Base-by-base conservation (phyloP, 257 asterid species). In the Solanum ossicruentum region DNA sequence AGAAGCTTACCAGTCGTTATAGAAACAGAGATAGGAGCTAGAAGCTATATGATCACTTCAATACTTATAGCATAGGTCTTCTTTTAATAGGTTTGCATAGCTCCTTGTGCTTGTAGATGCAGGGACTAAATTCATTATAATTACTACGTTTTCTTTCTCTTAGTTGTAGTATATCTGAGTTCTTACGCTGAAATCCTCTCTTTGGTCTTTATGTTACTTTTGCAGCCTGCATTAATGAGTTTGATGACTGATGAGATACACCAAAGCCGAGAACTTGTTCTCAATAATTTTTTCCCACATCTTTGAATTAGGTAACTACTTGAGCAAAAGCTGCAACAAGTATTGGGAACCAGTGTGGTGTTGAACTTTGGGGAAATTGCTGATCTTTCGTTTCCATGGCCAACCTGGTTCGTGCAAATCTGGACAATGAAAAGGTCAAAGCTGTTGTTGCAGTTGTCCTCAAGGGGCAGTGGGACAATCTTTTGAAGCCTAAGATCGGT, bases 401-500 rank as follows among this genome's bases (percentile, higher is more conserved):
- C 78, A 83, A 86, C 78, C 84, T 80, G 73, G 84, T 85, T 86
- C 65, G 80, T 39, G 60, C 88, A 20, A 84, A 84, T 77, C 86
- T 84, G 43, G 97, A 90, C 79, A 83, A 81, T 85, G 91, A 61
- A 80, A 82, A 90, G n/a, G 93, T 90, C 80, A 91, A 84, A 89
- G 66, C 91, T 81, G 89, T 93, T 21, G 89, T 90, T 23, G 94
- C 91, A 26, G 77, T 95, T 84, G 89, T 92, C 85, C 79, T 96
- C 9, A 93, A 93, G 90, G 97, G 98, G 49, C 88, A 89, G 20
- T 92, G 97, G 95, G 93, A 92, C 80, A 90, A 80, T 86, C 86
- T 90, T 70, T 89, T 93, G 94, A 93, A 87, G 88, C 95, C 95
- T 47, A 93, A 90, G 87, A 87, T 93, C 67, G 93, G 96, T 84